Conservation (phyloP, 2,329 filamentous ascomycete species). For the Aspergillus candidus region DNA sequence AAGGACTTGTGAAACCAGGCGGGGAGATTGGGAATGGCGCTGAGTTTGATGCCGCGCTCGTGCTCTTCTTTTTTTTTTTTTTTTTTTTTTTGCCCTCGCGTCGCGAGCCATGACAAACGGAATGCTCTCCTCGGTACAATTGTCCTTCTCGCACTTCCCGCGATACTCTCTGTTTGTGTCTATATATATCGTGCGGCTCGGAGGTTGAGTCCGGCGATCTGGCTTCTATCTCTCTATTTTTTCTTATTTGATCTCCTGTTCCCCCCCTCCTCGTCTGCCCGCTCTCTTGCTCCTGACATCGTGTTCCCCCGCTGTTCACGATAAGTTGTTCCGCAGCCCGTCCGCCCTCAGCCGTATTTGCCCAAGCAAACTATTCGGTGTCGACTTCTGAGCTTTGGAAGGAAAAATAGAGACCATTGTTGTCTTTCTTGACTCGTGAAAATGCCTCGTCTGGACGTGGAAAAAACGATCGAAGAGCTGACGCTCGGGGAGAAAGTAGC, state of each 20-base stretch:
- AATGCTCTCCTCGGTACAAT: too few species aligned
- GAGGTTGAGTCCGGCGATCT: too few species aligned
- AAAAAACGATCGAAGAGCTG: conserved; percentile 48
- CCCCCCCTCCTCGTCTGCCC: not conserved
- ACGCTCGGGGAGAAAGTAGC: conserved; percentile 55
- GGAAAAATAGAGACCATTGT: too few species aligned
- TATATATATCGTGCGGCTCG: too few species aligned
- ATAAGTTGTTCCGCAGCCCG: conserved; percentile 3
- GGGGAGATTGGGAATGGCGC: not conserved
- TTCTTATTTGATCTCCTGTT: not conserved
- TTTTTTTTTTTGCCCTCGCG: not conserved
- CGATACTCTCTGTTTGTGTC: too few species aligned
- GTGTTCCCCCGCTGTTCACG: not conserved
- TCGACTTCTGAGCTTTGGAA: too few species aligned
- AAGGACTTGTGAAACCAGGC: not conserved
- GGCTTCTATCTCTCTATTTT: not conserved
- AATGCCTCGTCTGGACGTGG: conserved; percentile 34
- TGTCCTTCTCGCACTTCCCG: too few species aligned
- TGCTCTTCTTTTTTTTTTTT: not conserved
- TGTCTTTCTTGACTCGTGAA: conserved; percentile 3
- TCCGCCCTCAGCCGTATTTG: too few species aligned
- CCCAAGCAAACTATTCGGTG: too few species aligned
- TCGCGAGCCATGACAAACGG: too few species aligned
- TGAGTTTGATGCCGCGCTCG: not conserved
- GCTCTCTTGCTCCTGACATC: not conserved